Evolutionary conservation across 2,329 filamentous ascomycete genomes (phyloP).

Genomic region (Aspergillus proliferans): DNA sequence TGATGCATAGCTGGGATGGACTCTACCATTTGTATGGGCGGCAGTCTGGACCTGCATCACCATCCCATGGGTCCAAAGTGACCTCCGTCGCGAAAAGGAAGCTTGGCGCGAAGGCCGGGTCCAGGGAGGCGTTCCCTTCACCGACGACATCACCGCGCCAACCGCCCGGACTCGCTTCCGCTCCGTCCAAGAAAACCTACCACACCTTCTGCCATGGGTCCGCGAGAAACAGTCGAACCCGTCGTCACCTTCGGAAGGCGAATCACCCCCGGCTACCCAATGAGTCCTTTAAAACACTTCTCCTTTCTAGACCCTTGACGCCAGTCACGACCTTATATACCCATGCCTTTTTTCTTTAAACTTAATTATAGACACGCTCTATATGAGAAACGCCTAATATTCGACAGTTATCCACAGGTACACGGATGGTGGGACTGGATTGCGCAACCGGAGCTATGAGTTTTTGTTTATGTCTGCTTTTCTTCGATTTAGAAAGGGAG

Average conservation of each 20-base stretch:
- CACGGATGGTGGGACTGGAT: too few species aligned
- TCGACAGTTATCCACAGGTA: too few species aligned
- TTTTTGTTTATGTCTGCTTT: too few species aligned
- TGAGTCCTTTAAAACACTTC: too few species aligned
- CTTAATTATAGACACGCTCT: background rate
- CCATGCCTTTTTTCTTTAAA: background rate
- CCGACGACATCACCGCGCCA: slow-evolving; percentile 32
- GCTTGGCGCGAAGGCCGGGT: slow-evolving; percentile 33
- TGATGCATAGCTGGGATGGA: slow-evolving; percentile 33
- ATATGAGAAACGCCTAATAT: too few species aligned
- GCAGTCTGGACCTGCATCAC: slow-evolving; percentile 40
- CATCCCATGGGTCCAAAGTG: slow-evolving; percentile 42
- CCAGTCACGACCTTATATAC: slow-evolving; percentile 3
- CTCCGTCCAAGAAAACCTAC: slow-evolving; percentile 27
- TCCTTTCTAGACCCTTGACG: background rate
- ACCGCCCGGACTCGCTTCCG: slow-evolving; percentile 32
- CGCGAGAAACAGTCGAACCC: slow-evolving; percentile 21
- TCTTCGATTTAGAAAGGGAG: too few species aligned
- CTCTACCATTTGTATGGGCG: slow-evolving; percentile 39
- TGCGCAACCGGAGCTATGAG: too few species aligned
- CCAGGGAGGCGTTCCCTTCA: slow-evolving; percentile 31
- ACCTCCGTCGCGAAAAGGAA: slow-evolving; percentile 40
- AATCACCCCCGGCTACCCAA: background rate
- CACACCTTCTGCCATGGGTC: slow-evolving; percentile 22
- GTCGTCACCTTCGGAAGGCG: slow-evolving; percentile 16